Base-by-base conservation (phyloP, 2,329 filamentous ascomycete genomes). In the Ophiosphaerella herpotricha region DNA sequence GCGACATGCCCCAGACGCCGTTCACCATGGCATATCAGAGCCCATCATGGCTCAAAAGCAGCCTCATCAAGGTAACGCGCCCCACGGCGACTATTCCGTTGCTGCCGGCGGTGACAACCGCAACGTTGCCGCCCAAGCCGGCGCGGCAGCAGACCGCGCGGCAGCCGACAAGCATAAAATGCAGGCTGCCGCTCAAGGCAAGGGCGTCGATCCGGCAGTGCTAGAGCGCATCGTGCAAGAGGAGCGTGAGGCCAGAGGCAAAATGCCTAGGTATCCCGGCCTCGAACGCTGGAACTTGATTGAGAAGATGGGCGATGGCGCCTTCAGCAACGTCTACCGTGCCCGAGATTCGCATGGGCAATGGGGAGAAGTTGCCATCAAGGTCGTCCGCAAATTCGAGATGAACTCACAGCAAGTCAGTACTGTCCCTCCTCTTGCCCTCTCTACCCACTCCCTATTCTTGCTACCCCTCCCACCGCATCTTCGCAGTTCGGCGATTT, bases 361-460 rank as follows among this genome's bases (percentile, higher is more conserved):
- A 55, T 83, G 84, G 56, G 85, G 84, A 60, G 88, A 97, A 71
- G 91, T 94, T 31, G 94, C 93, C 63, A 97, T 99, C 82, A 99
- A 99, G 76, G 94, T 99, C 43, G 94, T 99, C 58, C 89, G 94
- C 70, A 97, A 97, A 78, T 97, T 91, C 73, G 94, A 99, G 77
- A 97, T 99, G 90, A 97, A 96, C 78, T 92, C 87, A 61, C 91
- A 88, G 80, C 94, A 97, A 91, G 94, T 99, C 84, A 84, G 91
- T 88, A 60, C 56, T 40, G 54, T 64, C 59, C 40, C 36, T 18
- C 40, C 34, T 54, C 53, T 44, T 61, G 54, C 58, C 68, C 64
- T 58, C 50, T 58, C 65, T 65, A 43, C 67, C 57, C 71, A 68
- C 64, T 50, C 55, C 41, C 63, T 50, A 24, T 63, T 56, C 68